phyloP scores from a whole-genome alignment of 371 early-diverging fungal genomes.

The Rhizopus microsporus region DNA sequence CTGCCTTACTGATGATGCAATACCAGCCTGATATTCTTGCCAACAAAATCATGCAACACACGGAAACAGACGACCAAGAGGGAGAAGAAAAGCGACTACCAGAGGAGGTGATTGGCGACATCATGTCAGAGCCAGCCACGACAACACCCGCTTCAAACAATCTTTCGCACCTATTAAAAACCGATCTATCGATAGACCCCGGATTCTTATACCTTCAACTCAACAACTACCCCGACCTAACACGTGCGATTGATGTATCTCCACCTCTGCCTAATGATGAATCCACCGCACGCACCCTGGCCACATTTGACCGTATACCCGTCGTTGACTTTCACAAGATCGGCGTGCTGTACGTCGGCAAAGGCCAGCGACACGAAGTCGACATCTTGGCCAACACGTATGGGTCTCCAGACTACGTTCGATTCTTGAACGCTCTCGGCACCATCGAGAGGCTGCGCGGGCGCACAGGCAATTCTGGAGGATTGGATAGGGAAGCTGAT shows the following conservation, averaged over 20 bases:
- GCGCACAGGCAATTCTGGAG: constrained; percentile 72
- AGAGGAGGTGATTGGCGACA: constrained; percentile 6
- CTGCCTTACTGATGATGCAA: constrained; percentile 65
- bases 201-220: constrained; percentile 65
- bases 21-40: constrained; percentile 50
- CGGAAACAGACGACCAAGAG: not conserved
- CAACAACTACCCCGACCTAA: constrained; percentile 73
- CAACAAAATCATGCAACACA: constrained; percentile 14
- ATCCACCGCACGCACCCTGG: constrained; percentile 71
- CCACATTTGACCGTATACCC: constrained; percentile 85
- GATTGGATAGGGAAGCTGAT: constrained; percentile 82
- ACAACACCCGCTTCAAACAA: not conserved
- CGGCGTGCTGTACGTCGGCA: constrained; percentile 90
- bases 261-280: constrained; percentile 78
- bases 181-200: constrained; percentile 61
- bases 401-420: constrained; percentile 84
- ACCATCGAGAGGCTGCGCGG: constrained; percentile 67
- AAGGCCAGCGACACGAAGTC: constrained; percentile 77
- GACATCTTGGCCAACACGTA: constrained; percentile 85
- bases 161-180: constrained; percentile 30
- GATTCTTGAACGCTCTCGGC: constrained; percentile 82
- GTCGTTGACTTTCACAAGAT: constrained; percentile 95
- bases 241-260: constrained; percentile 57
- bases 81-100: not conserved
- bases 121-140: constrained; percentile 7